Evolutionary conservation across 2,329 filamentous ascomycete genomes (phyloP), one percentile per base, ranked within the genome.

Genomic region (Ceratocystis lukuohia): DNA sequence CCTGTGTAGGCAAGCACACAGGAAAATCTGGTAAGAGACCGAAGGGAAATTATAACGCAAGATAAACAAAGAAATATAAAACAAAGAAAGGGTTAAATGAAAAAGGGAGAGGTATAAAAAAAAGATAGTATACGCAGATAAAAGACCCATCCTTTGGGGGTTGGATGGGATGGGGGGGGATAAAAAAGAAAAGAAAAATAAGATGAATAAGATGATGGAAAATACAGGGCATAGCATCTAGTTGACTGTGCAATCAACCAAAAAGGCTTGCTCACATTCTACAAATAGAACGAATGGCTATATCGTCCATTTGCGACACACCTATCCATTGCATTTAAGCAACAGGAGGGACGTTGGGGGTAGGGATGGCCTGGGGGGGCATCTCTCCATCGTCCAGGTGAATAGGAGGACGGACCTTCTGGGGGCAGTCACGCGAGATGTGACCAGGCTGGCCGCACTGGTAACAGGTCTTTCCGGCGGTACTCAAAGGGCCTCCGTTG

Each of bases 401-500:
- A 46, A 28, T 30, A 57, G 46, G 20, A 61, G 63, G 63, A 41
- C 77, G 75, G 71, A 74, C 77, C 84, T 88, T 86, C 84, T 91
- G 77, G 68, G 91, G 88, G 81, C 94, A 96, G 72, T 97, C 93
- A 70, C 93, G 88, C 68, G 91, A 96, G 77, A 97, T 97, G 78
- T 97, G 93, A 65, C 94, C 94, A 67, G 91, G 86, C 80, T 96
- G 89, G 71, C 93, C 91, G 75, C 94, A 99, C 77, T 92, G 88
- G 81, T 99, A 99, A 85, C 94, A 99, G 70, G 92, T 96, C 86
- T 97, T 99, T 74, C 93, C 93, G 69, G 90, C 91, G 70, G 91
- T 95, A 84, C 94, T 96, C 71, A 97, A 82, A 61, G 93, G 91
- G 28, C 94, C 94, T 67, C 94, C 94, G 76, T 97, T 97, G 70